Percentiles rank a stretch among this genome's conserved stretches.
phyloP scores from a whole-genome alignment of 148 eudicot genomes.

The Cornus suecica region DNA sequence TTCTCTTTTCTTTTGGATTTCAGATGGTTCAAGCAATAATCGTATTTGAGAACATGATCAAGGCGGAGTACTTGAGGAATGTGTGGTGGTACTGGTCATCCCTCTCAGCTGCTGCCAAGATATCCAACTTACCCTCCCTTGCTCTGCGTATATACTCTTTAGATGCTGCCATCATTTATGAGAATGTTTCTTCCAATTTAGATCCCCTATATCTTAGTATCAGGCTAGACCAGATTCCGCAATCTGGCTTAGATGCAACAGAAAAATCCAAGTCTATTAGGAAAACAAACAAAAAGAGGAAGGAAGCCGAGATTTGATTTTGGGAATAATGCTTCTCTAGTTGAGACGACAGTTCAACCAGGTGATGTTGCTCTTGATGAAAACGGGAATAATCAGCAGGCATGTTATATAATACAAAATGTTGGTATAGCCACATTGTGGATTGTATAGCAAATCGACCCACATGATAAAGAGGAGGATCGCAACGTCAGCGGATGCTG shows the following conservation, averaged over 20 bases:
- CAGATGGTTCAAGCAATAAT: constrained; percentile 76
- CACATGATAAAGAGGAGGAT: neutral
- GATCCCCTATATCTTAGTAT: constrained; percentile 16
- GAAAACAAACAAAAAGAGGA: constrained; percentile 43
- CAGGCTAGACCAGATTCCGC: constrained; percentile 32
- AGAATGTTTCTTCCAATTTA: constrained; percentile 25
- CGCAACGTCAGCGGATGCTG: neutral
- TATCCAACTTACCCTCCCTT: constrained; percentile 59
- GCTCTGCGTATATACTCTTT: constrained; percentile 64
- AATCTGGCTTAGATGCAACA: constrained; percentile 29
- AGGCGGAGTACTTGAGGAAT: constrained; percentile 52
- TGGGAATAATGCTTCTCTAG: constrained; percentile 4
- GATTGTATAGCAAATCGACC: constrained; percentile 2
- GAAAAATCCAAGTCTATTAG: constrained; percentile 36
- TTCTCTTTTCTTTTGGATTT: constrained; percentile 1
- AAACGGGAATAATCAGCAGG: neutral
- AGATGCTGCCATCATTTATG: constrained; percentile 60
- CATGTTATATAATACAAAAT: neutral
- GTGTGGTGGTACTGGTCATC: constrained; percentile 86
- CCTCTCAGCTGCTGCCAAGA: constrained; percentile 63
- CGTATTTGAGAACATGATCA: constrained; percentile 70
- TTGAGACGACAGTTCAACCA: neutral
- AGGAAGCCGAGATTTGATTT: constrained; percentile 29
- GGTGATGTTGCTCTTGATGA: neutral
- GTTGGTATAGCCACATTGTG: neutral